phyloP scores from a whole-genome alignment of 1,139 yeast genomes.

The Scheffersomyces cryptocercus region DNA sequence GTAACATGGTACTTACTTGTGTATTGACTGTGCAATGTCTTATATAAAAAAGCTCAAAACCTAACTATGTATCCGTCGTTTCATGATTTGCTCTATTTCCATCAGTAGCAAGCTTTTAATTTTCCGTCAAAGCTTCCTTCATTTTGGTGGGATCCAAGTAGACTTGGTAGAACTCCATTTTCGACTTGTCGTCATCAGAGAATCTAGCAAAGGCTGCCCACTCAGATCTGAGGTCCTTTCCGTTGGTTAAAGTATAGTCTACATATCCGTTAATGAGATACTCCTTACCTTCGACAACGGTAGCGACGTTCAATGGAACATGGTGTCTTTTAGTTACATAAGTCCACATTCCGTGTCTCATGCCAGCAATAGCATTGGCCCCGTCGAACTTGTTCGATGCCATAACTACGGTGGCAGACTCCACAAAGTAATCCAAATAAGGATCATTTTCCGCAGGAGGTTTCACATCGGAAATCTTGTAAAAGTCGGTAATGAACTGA shows the following conservation, averaged over 20 bases:
- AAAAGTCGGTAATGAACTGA: slow-evolving; percentile 17
- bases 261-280: slow-evolving; percentile 22
- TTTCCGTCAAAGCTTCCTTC: slow-evolving; percentile 10
- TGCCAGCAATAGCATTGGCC: slow-evolving; percentile 11
- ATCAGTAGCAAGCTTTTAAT: too few species aligned
- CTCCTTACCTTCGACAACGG: slow-evolving; percentile 8
- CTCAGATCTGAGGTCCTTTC: slow-evolving; percentile 15
- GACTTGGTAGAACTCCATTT: slow-evolving; percentile 22
- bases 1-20: too few species aligned
- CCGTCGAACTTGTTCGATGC: slow-evolving; percentile 13
- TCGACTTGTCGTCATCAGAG: slow-evolving; percentile 7
- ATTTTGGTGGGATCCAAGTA: slow-evolving; percentile 19
- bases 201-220: slow-evolving; percentile 22
- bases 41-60: too few species aligned
- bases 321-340: slow-evolving; percentile 21
- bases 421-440: slow-evolving; percentile 17
- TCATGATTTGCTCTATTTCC: too few species aligned
- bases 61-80: too few species aligned
- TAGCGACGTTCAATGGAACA: slow-evolving; percentile 19
- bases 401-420: slow-evolving; percentile 18
- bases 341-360: slow-evolving; percentile 24
- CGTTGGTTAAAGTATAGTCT: slow-evolving; percentile 20
- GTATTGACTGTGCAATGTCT: too few species aligned
- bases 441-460: slow-evolving; percentile 20
- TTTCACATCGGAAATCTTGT: slow-evolving; percentile 19